These are phyloP conservation scores for Yarrowia deformans DNA, from an alignment of 805 yeast genomes.

Conservation along the genomic window DNA sequence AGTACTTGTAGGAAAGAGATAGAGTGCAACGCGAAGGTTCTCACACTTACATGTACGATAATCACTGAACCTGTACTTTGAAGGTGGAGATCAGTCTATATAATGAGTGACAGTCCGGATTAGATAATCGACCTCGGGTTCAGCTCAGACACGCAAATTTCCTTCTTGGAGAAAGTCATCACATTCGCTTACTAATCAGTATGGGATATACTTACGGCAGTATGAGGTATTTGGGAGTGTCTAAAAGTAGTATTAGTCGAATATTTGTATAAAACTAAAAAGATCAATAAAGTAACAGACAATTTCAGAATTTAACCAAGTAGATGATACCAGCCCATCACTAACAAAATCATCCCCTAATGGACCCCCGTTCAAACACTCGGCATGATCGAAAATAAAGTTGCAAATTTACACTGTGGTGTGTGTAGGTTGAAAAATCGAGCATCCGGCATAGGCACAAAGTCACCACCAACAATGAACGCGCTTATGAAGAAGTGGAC, in stretches of 20 bases:
- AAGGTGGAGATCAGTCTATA: too few species aligned
- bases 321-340: background rate
- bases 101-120: too few species aligned
- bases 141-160: too few species aligned
- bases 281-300: too few species aligned
- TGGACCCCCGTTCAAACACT: background rate
- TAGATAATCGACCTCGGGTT: too few species aligned
- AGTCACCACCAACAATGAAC: constrained; percentile 19
- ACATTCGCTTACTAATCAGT: background rate
- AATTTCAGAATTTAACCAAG: too few species aligned
- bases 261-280: too few species aligned
- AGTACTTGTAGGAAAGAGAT: background rate
- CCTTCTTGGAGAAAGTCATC: too few species aligned
- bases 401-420: constrained; percentile 24
- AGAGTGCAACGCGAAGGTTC: constrained; percentile 9
- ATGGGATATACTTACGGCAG: background rate
- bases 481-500: constrained; percentile 31
- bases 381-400: background rate
- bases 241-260: background rate
- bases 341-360: background rate
- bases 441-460: constrained; percentile 1
- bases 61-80: too few species aligned
- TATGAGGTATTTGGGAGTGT: background rate
- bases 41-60: background rate
- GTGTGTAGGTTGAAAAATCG: constrained; percentile 8